phyloP scores from a whole-genome alignment of 495 filamentous ascomycete species.

The Xylaria longipes region DNA sequence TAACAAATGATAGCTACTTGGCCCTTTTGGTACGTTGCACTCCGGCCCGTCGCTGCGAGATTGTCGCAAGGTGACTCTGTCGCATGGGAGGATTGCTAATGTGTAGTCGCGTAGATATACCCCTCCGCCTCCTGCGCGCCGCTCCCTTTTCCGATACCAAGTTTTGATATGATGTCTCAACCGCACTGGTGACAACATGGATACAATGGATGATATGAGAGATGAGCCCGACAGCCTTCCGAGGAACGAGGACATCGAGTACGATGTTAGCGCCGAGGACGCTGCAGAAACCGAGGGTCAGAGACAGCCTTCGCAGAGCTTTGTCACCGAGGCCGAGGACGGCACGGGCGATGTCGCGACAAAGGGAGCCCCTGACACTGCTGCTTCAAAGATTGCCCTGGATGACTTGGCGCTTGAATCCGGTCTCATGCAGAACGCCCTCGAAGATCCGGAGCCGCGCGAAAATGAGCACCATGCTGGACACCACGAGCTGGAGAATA shows the following conservation, averaged over 20 bases:
- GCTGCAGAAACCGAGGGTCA: neutral
- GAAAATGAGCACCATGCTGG: neutral
- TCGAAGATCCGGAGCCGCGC: neutral
- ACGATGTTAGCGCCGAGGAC: neutral
- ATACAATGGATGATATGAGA: conserved; percentile 12
- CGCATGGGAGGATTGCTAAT: conserved; percentile 1
- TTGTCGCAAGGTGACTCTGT: neutral
- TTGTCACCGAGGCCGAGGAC: neutral
- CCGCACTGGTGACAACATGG: neutral
- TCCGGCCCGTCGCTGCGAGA: neutral
- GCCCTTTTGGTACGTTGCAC: conserved; percentile 1
- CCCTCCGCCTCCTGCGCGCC: neutral
- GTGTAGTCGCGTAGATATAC: neutral
- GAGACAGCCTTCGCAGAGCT: neutral
- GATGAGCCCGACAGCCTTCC: neutral
- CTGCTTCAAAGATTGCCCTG: neutral
- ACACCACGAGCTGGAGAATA: neutral
- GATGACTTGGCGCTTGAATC: neutral
- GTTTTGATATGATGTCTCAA: neutral
- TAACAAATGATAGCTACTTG: neutral
- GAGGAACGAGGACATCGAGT: neutral
- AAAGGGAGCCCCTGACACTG: neutral
- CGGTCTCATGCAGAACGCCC: neutral
- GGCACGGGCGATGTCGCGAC: neutral
- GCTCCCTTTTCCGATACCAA: no score